These are phyloP conservation scores for Fusarium tricinctum DNA, from an alignment of 2,329 filamentous ascomycete genomes.

Conservation along the genomic window DNA sequence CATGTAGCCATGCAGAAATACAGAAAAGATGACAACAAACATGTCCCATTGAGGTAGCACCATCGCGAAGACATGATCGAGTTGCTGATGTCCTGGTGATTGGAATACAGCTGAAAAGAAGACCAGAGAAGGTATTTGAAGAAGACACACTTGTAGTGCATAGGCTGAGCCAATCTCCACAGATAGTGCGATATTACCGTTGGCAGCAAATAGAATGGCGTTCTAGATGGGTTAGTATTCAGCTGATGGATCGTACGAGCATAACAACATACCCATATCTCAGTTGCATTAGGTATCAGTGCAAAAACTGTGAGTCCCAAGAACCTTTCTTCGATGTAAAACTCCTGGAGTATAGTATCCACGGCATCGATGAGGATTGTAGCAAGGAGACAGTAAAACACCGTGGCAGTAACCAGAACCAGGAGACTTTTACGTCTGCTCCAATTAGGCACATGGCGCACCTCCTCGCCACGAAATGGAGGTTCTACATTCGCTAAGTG, in stretches of 20 bases:
- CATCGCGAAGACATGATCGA: background rate
- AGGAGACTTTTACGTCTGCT: background rate
- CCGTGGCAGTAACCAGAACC: background rate
- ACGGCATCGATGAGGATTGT: background rate
- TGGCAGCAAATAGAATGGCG: slow-evolving; percentile 2
- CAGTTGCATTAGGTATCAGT: background rate
- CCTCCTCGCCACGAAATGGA: background rate
- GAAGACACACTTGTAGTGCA: slow-evolving; percentile 3
- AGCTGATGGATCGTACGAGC: background rate
- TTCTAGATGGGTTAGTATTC: slow-evolving; percentile 1
- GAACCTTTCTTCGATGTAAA: background rate
- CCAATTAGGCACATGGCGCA: background rate
- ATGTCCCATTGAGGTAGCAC: slow-evolving; percentile 13
- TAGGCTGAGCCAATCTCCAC: slow-evolving; percentile 7
- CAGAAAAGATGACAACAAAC: background rate
- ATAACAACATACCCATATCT: background rate
- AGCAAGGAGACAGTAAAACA: slow-evolving; percentile 2
- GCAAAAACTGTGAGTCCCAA: slow-evolving; percentile 2
- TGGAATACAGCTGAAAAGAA: slow-evolving; percentile 4
- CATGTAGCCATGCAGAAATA: slow-evolving; percentile 1
- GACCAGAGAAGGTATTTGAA: slow-evolving; percentile 6
- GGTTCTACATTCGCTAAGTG: background rate
- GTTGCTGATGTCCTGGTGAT: background rate
- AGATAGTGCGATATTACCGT: background rate
- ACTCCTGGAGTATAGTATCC: slow-evolving; percentile 2